phyloP scores from a whole-genome alignment of 148 eudicot species.

The Chenopodium album region DNA sequence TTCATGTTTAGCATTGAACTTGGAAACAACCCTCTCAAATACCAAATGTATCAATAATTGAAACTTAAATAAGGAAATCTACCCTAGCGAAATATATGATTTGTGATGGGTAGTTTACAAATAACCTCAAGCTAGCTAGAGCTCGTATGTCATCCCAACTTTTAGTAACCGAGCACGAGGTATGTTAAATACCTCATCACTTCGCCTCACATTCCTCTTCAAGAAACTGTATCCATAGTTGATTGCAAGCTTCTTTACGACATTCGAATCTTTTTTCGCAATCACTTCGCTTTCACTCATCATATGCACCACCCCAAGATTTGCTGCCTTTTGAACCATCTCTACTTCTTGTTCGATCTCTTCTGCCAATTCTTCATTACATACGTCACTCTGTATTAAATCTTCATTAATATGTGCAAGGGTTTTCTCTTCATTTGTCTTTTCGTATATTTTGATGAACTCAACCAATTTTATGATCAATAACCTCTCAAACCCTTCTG shows the following conservation, averaged over 20 bases:
- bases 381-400: not conserved
- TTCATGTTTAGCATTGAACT: too few species aligned
- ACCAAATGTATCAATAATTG: too few species aligned
- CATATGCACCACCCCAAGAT: not conserved
- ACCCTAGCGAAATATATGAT: too few species aligned
- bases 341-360: not conserved
- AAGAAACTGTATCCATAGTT: slow-evolving; percentile 26
- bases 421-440: too few species aligned
- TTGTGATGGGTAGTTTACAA: too few species aligned
- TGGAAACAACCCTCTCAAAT: too few species aligned
- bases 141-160: slow-evolving; percentile 46
- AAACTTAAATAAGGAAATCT: too few species aligned
- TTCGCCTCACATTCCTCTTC: slow-evolving; percentile 22
- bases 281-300: not conserved
- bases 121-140: slow-evolving; percentile 5
- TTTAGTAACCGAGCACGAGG: slow-evolving; percentile 35
- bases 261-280: not conserved
- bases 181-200: slow-evolving; percentile 28
- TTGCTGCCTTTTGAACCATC: not conserved
- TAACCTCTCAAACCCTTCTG: not conserved
- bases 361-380: not conserved
- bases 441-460: slow-evolving; percentile 24
- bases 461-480: slow-evolving; percentile 28
- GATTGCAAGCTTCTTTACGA: not conserved
- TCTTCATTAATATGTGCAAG: not conserved